A percentile compares a stretch with the other conserved stretches of the same genome.
Evolutionary conservation across 352 stramenopile species (phyloP).

Genomic region (Plasmopara muralis): DNA sequence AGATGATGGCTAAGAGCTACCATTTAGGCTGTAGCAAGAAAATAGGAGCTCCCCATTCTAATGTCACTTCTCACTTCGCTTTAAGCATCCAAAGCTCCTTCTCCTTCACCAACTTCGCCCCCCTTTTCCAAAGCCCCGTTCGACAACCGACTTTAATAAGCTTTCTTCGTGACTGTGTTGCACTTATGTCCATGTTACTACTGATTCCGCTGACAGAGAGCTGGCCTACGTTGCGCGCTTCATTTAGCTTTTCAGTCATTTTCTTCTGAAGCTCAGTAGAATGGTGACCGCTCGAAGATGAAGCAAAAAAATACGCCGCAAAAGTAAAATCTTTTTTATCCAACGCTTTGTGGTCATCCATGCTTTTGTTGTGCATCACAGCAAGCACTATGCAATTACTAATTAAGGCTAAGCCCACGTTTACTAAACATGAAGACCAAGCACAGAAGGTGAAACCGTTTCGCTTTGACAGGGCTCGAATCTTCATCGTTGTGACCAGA

Average conservation of each 20-base stretch:
- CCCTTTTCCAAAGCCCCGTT: no score
- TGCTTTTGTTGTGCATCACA: conserved; percentile 9
- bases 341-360: background rate
- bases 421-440: conserved; percentile 10
- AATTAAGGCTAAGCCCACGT: conserved; percentile 14
- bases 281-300: conserved; percentile 9
- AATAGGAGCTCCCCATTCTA: no score
- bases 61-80: no score
- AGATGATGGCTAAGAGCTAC: no score
- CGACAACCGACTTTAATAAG: no score
- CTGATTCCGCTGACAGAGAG: conserved; percentile 14
- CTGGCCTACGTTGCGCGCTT: conserved; percentile 14
- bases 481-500: conserved; percentile 3
- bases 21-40: no score
- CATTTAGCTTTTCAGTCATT: conserved; percentile 4
- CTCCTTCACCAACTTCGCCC: no score
- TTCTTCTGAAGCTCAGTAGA: no score
- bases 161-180: conserved; percentile 1
- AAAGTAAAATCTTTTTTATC: conserved; percentile 3
- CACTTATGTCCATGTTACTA: conserved; percentile 15
- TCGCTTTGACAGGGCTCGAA: background rate
- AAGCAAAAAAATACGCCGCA: conserved; percentile 4
- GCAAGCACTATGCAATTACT: conserved; percentile 16
- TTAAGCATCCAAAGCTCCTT: no score
- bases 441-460: background rate